phyloP scores from a whole-genome alignment of 208 protist species.

The Vickermania spadyakhi region DNA sequence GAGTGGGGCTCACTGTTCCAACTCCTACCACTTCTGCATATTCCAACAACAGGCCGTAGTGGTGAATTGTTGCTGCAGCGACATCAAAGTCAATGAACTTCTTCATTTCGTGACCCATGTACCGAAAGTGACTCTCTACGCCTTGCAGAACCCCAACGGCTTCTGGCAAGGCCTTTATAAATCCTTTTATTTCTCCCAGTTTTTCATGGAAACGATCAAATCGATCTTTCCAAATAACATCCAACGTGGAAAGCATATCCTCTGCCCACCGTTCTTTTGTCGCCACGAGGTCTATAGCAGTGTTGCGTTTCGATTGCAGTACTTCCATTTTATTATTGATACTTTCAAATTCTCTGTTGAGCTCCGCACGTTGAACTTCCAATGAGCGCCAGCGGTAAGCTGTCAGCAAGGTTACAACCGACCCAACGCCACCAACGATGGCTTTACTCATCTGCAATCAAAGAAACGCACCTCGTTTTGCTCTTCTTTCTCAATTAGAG shows the following conservation, averaged over 20 bases:
- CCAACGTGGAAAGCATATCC: constrained; percentile 40
- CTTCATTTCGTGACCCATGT: constrained; percentile 69
- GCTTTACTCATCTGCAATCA: too few relatives aligned
- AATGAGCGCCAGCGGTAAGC: constrained; percentile 37
- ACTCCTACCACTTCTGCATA: constrained; percentile 38
- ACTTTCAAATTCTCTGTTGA: constrained; percentile 61
- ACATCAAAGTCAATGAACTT: constrained; percentile 77
- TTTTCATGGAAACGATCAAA: constrained; percentile 55
- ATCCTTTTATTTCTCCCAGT: constrained; percentile 52
- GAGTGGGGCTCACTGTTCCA: constrained; percentile 30
- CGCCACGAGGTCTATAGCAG: constrained; percentile 20
- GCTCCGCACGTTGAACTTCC: constrained; percentile 33
- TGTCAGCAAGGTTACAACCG: constrained; percentile 18
- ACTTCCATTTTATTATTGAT: constrained; percentile 27
- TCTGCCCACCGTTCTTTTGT: constrained; percentile 24
- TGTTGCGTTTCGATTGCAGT: constrained; percentile 33
- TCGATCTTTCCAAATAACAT: constrained; percentile 65
- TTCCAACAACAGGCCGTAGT: constrained; percentile 55
- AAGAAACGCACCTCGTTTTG: too few relatives aligned
- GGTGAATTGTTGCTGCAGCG: constrained; percentile 70
- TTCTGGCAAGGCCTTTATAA: constrained; percentile 61
- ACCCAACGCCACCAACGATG: constrained; percentile 19
- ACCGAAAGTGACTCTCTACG: constrained; percentile 68
- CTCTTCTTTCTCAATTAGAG: too few relatives aligned
- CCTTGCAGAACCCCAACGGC: constrained; percentile 55